Evolutionary conservation across 179 eudicot species (phyloP), one percentile per base, ranked within the genome.

Genomic region (Dionaea muscipula): DNA sequence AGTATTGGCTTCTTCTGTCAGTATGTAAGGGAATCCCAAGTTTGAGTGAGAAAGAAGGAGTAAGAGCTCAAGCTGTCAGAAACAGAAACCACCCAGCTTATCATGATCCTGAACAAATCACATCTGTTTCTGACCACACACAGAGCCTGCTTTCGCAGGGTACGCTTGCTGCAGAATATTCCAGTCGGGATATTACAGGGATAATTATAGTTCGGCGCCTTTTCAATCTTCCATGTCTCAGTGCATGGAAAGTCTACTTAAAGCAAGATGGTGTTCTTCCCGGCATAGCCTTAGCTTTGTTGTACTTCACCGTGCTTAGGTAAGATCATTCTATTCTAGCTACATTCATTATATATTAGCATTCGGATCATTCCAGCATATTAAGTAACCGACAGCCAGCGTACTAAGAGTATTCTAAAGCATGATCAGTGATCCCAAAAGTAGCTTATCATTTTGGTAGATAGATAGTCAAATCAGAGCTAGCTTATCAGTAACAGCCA

Each of bases 261-360:
- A 57, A 62, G 53, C 95, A 90, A 78, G 94, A 83, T 66, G 94
- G 83, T 27, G 79, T 90, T 36, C 86, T 86, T 7, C 83, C 97
- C 0, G 97, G 97, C 53, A n/a, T 83, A 23, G 73, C 97, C 59
- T 74, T 90, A 45, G 80, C 95, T 21, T 65, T 90, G 68, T 55
- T 90, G 57, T 86, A 62, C 70, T 84, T 86, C 46, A 75, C 93
- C 8, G 93, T 84, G 39, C 93, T 86, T 61, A 83, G 95, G 93
- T 83, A 49, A 3, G 16, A 2, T 12, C 27, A 9, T 49, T 8
- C 11, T 33, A 12, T 33, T 33, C 37, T 12, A 33, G 11, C 11
- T n/a, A n/a, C n/a, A n/a, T n/a, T n/a, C n/a, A n/a, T n/a, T n/a
- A n/a, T n/a, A n/a, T n/a, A n/a, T n/a, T n/a, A n/a, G n/a, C n/a